phyloP scores from a whole-genome alignment of 169 alveolate genomes.

The Plasmodium blacklocki region DNA sequence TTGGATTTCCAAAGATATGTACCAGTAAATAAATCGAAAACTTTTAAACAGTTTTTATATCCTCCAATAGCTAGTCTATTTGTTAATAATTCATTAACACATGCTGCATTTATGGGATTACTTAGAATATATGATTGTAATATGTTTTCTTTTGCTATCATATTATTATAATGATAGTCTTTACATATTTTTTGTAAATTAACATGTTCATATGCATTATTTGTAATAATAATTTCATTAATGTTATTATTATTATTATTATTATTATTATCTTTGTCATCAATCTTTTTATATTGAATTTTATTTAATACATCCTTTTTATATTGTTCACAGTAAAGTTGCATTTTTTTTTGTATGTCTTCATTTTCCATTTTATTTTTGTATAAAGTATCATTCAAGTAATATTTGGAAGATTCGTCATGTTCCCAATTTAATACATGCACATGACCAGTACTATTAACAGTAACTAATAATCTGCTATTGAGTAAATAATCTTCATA shows the following conservation, averaged over 20 bases:
- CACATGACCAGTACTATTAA: conserved; percentile 54
- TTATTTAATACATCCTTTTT: conserved; percentile 23
- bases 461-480: conserved; percentile 58
- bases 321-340: conserved; percentile 36
- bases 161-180: conserved; percentile 60
- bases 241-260: conserved; percentile 7
- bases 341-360: conserved; percentile 13
- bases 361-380: conserved; percentile 7
- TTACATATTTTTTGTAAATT: conserved; percentile 33
- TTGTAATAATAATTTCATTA: conserved; percentile 10
- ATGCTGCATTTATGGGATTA: conserved; percentile 78
- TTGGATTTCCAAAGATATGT: conserved; percentile 82
- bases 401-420: conserved; percentile 27
- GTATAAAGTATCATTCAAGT: conserved; percentile 3
- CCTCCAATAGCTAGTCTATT: conserved; percentile 83
- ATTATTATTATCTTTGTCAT: conserved; percentile 26
- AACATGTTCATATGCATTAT: conserved; percentile 33
- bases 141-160: conserved; percentile 48
- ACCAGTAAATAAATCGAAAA: conserved; percentile 82
- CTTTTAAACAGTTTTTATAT: conserved; percentile 74
- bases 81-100: conserved; percentile 75
- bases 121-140: conserved; percentile 76
- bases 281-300: conserved; percentile 42
- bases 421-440: conserved; percentile 45
- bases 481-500: conserved; percentile 34